Base-by-base conservation (phyloP, 768 basidiomycete species). In the Fomitopsis serialis region DNA sequence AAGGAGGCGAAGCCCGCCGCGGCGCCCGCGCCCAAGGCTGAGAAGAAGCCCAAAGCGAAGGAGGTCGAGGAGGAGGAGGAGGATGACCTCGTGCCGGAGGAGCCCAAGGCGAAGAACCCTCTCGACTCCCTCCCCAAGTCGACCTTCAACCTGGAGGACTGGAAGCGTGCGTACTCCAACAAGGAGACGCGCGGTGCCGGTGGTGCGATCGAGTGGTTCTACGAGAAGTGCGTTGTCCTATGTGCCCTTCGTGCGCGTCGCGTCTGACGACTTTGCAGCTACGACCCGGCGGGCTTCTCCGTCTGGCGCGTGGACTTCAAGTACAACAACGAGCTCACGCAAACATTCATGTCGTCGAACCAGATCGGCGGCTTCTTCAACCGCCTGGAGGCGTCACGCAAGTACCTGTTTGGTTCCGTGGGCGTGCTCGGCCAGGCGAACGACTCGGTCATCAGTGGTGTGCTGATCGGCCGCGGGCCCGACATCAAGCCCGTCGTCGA, bases 91-190 rank as follows among this genome's bases (percentile, higher is more conserved):
- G 83, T 88, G 24, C 84, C 87, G 50, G 82, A 80, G 47, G 92
- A 89, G 72, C 92, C 95, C 60, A 96, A 96, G 70, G 80, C 72
- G 53, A 94, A 95, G 82, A 96, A 97, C 80, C 96, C 96, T 24
- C 84, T 96, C 49, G 96, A 97, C 59, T 78, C 81, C 57, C 82
- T 98, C 37, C 92, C 93, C 61, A 95, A 91, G 72, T 88, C 89
- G 11, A 73, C 80, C 5, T 84, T 91, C 72, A 92, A 92, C 76
- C 82, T 93, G 53, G 89, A 96, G 70, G 93, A 98, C 73, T 97
- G 92, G 93, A 98, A 98, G 71, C 86, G 92, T 43, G 87, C 89
- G 42, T 99, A 98, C 78, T 97, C 94, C 64, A 98, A 98, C 87
- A 85, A 87, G 70, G 94, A 98, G n/a, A 98, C 95, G 36, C 85